These are phyloP conservation scores for Tricholomella constricta DNA, from an alignment of 768 basidiomycete genomes.

Conservation along the genomic window DNA sequence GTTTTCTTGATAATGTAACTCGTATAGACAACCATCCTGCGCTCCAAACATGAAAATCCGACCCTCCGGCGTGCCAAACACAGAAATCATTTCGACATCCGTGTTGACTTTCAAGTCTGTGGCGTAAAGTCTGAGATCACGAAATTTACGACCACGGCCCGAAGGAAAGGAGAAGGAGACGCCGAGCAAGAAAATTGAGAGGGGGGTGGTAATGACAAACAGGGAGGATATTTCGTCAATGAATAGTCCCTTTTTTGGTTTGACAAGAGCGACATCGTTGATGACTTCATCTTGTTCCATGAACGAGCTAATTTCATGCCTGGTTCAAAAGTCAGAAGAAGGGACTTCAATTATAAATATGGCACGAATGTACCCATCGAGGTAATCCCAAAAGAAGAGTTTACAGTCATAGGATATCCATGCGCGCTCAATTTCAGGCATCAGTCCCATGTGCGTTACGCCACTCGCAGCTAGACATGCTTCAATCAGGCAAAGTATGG, in stretches of 20 bases:
- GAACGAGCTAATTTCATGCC: slow-evolving; percentile 91
- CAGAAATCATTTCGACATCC: slow-evolving; percentile 85
- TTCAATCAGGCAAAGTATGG: slow-evolving; percentile 7
- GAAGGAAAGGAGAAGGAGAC: slow-evolving; percentile 57
- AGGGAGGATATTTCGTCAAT: slow-evolving; percentile 90
- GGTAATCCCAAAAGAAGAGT: slow-evolving; percentile 95
- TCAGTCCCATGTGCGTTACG: slow-evolving; percentile 84
- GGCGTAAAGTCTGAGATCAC: slow-evolving; percentile 86
- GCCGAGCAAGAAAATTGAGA: slow-evolving; percentile 83
- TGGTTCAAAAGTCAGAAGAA: slow-evolving; percentile 27
- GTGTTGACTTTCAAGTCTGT: slow-evolving; percentile 81
- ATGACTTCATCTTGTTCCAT: slow-evolving; percentile 91
- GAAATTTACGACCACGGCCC: slow-evolving; percentile 46
- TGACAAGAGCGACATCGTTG: slow-evolving; percentile 84
- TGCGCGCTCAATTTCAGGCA: slow-evolving; percentile 91
- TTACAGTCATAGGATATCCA: slow-evolving; percentile 97
- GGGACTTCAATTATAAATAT: background rate
- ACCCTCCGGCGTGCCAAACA: slow-evolving; percentile 77
- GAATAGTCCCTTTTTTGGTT: slow-evolving; percentile 83
- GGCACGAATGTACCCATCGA: slow-evolving; percentile 71
- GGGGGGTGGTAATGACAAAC: slow-evolving; percentile 87
- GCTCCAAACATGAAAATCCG: slow-evolving; percentile 90
- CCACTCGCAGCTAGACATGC: slow-evolving; percentile 56
- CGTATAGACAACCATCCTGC: slow-evolving; percentile 88
- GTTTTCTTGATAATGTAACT: slow-evolving; percentile 86